Evolutionary conservation across 768 basidiomycete species (phyloP).

Genomic region (Clitopilus hobsonii): DNA sequence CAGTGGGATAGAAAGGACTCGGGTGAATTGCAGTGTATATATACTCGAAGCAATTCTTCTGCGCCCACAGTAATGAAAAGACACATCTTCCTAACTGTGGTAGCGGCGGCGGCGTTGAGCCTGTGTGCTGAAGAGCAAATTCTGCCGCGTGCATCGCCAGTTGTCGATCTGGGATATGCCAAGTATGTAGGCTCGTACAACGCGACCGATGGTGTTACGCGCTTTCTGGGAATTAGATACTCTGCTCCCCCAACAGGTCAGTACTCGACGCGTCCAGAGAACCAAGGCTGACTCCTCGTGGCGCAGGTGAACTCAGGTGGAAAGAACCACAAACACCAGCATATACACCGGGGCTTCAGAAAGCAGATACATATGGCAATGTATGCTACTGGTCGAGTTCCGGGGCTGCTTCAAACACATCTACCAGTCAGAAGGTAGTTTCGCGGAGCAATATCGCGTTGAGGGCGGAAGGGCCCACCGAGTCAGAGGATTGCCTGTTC

Average conservation of each 20-base stretch:
- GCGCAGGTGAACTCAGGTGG: slow-evolving; percentile 16
- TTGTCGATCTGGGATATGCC: slow-evolving; percentile 40
- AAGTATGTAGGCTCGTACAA: slow-evolving; percentile 36
- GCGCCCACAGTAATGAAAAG: no score
- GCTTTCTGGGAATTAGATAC: slow-evolving; percentile 42
- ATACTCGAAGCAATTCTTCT: no score
- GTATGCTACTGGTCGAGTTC: slow-evolving; percentile 23
- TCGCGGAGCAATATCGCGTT: no score
- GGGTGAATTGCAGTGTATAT: no score
- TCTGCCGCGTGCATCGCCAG: no score
- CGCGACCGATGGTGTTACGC: slow-evolving; percentile 24
- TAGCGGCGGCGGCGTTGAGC: no score
- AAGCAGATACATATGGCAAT: slow-evolving; percentile 24
- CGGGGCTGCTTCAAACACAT: slow-evolving; percentile 19
- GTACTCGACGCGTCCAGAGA: no score
- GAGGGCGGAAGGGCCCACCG: no score
- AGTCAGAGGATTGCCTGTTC: slow-evolving; percentile 29
- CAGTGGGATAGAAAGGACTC: no score
- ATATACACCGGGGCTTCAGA: slow-evolving; percentile 21
- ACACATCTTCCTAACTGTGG: no score
- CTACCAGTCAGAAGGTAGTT: not conserved
- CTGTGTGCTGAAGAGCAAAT: no score
- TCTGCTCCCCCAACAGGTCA: slow-evolving; percentile 44
- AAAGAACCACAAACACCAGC: slow-evolving; percentile 25
- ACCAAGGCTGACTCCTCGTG: not conserved